Percentiles rank a stretch among this genome's conserved stretches.
phyloP scores from a whole-genome alignment of 352 stramenopile genomes.

The Globisporangium recalcitrans region DNA sequence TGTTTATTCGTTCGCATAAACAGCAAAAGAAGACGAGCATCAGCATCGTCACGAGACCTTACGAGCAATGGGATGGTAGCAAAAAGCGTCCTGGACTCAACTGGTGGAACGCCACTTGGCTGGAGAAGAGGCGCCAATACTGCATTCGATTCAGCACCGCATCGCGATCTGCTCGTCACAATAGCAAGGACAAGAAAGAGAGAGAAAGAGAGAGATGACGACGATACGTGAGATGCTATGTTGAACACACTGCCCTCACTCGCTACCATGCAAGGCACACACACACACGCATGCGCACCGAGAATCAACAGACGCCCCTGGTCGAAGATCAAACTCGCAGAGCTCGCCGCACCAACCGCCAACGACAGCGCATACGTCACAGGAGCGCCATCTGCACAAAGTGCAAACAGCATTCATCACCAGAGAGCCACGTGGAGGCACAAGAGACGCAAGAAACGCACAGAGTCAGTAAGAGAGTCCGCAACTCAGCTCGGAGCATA shows the following conservation, averaged over 20 bases:
- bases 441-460: background rate
- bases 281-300: conserved; percentile 16
- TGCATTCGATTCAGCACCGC: conserved; percentile 50
- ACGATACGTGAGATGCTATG: background rate
- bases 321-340: conserved; percentile 59
- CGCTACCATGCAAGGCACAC: background rate
- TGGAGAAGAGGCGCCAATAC: conserved; percentile 65
- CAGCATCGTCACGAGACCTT: background rate
- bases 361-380: conserved; percentile 77
- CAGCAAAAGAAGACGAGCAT: background rate
- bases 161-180: conserved; percentile 38
- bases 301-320: conserved; percentile 44
- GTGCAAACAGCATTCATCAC: background rate
- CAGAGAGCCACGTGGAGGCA: conserved; percentile 3
- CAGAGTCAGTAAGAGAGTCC: background rate
- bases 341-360: conserved; percentile 58
- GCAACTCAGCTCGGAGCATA: background rate
- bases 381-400: conserved; percentile 57
- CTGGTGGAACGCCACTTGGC: conserved; percentile 76
- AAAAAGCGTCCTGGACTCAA: conserved; percentile 15
- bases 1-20: conserved; percentile 14
- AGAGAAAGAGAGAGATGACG: too few species aligned
- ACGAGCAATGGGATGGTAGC: background rate
- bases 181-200: too few species aligned
- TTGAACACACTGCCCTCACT: background rate